Evolutionary conservation across 2,329 filamentous ascomycete species (phyloP), one percentile per base, ranked within the genome.

Genomic region (Magnaporthiopsis rhizophila): DNA sequence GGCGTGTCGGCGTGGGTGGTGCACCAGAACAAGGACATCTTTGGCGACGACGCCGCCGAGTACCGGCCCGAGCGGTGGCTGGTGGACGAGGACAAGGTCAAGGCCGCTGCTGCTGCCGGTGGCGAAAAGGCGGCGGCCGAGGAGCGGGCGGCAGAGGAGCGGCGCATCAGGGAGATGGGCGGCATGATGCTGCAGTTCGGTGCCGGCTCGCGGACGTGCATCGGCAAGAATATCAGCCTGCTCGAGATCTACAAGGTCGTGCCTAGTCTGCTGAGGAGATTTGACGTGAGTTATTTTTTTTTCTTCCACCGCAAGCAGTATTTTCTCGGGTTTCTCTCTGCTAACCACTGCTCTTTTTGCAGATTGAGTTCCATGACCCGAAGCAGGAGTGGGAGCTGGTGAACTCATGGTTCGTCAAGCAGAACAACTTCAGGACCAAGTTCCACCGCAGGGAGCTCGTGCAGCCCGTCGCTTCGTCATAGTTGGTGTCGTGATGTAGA

Each of bases 1-100:
- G 90, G 90, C 8, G 89, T 86, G 72, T 91, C 86, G 63, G 85
- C 89, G 0, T 92, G 89, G 89, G 85, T 92, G 21, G 79, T 93
- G 45, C 89, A 93, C 70, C 82, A 87, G 3, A 81, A 86, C 2
- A 79, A 81, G 6, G 85, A 87, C 64, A 79, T 92, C 36, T 94
- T 90, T 69, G 89, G 89, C 2, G 72, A 79, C 0, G 86, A 92
- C 66, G 84, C 85, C 0, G 86, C 91, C 59, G 74, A 72, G 0
- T 94, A 84, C 72, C 76, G 86, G 15, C 90, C 90, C 0, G 89
- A 92, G 74, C 75, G 90, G 58, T 91, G 89, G 83, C 70, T 86
- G 3, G 74, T 78, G 1, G 79, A 81, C 18, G 75, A 79, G 65
- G 73, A 64, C 0, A 70, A 71, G 32, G 72, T 76, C 32, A 9